Evolutionary conservation across 805 yeast species (phyloP), one percentile per base, ranked within the genome.

Genomic region (Diddensiella transvaalensis): DNA sequence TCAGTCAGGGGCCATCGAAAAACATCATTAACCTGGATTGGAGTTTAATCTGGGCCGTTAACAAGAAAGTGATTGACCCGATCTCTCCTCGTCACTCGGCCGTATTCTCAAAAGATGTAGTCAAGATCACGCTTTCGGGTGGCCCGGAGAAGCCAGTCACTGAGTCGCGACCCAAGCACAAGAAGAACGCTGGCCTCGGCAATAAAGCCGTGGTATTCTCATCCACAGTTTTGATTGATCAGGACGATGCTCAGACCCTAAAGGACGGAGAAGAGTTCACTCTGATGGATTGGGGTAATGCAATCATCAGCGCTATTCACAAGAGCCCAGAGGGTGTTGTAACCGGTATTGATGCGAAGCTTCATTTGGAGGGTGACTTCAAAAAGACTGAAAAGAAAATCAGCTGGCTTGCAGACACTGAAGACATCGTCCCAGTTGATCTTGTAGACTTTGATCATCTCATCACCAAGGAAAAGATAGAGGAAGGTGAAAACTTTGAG

Each of bases 211-310:
- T 89, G 40, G 73, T 84, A 57, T 84, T 73, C 68, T 69, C 79
- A 56, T 74, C 80, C 50, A 72, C 80, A 46, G 74, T 86, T 40
- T 71, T 87, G 59, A 75, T 91, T 61, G 97, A 90, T 64, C 96
- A 87, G 72, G 91, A 76, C 23, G 98, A 91, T 69, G 86, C 85
- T 33, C 73, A 70, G 52, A 83, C 90, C 40, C 74, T 83, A 52
- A 80, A 76, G 57, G 91, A 81, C 38, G 87, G 85, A 55, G 98
- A 91, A 72, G 98, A 91, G 73, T 75, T 90, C 54, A 91, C 98
- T n/a, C 78, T 91, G 62, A 91, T 91, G 98, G 97, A 91, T 71
- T 91, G 98, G 98, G 98, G 97, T 77, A 91, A 91, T 67, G 85
- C 82, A 50, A 85, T 91, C 57, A 73, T 90, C 56, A 78, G 84